These are phyloP conservation scores for Staphylotrichum longicolle DNA, from an alignment of 495 filamentous ascomycete species.

Conservation along the genomic window DNA sequence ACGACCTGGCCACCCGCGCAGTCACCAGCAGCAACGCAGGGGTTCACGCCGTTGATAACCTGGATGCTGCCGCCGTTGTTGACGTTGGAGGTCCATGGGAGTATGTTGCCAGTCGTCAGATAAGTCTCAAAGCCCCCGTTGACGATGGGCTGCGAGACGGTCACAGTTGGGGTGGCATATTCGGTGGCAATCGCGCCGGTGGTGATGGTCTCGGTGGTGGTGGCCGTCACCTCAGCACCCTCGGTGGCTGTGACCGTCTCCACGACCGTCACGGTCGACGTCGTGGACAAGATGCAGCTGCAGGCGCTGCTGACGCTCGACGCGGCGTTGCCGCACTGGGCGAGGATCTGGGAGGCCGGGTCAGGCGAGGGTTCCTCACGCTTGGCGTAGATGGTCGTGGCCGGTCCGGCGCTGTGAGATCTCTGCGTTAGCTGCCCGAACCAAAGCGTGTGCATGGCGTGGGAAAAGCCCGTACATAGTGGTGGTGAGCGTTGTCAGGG, in stretches of 20 bases:
- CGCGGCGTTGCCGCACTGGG: no score
- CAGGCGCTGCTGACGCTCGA: slow-evolving; percentile 26
- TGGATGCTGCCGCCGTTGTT: slow-evolving; percentile 19
- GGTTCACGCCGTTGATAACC: slow-evolving; percentile 24
- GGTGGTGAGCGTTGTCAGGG: no score
- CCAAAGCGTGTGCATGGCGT: no score
- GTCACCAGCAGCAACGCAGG: slow-evolving; percentile 6
- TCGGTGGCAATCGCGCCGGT: slow-evolving; percentile 16
- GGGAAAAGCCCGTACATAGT: no score
- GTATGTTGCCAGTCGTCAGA: slow-evolving; percentile 18
- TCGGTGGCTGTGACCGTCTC: slow-evolving; percentile 16
- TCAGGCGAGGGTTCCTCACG: no score
- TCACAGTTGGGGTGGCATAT: slow-evolving; percentile 11
- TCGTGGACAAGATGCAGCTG: slow-evolving; percentile 25
- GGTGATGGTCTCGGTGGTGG: slow-evolving; percentile 16
- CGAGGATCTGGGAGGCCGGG: no score
- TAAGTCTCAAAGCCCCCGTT: slow-evolving; percentile 23
- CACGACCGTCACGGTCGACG: slow-evolving; percentile 21
- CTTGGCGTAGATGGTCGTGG: no score
- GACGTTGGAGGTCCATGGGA: slow-evolving; percentile 19
- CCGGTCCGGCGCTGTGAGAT: no score
- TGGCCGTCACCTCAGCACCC: slow-evolving; percentile 19
- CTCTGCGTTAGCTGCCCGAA: no score
- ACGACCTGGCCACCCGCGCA: slow-evolving; percentile 24
- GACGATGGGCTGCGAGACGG: slow-evolving; percentile 16